Evolutionary conservation across 495 filamentous ascomycete species (phyloP), one percentile per base, ranked within the genome.

Genomic region (Annulohypoxylon nitens): DNA sequence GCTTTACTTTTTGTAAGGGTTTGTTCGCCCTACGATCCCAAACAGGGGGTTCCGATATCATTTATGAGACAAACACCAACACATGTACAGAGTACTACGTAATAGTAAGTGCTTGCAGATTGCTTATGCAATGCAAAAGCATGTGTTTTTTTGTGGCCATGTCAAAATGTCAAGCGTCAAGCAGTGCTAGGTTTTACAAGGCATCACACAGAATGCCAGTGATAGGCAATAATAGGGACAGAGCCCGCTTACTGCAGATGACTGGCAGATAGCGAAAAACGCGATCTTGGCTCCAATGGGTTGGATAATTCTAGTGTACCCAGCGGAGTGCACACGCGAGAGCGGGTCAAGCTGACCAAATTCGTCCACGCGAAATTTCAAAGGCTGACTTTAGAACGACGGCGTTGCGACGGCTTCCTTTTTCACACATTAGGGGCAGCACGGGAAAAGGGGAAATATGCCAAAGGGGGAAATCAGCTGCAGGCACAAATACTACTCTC

Each of bases 311-410:
- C 64, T 70, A 30, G 30, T 30, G 30, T 30, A 6, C 30, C 5
- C 30, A 75, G 72, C 64, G 64, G 37, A 67, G 57, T 54, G 45
- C 53, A 61, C 58, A 64, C 59, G 60, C 45, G 59, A 39, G 67
- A 74, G 54, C 63, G 67, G 71, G 67, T 63, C 62, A 23, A 59
- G 12, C 36, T 64, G 45, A 39, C 72, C 67, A 11, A 67, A 75
- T 75, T 67, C 37, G 67, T 70, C 59, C 20, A 64, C 51, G 50
- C 61, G 54, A 68, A 70, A 70, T 75, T 71, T 70, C 61, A 55
- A 63, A 51, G 43, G 57, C 55, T 55, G 55, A 75, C 37, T 71
- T 66, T 60, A 54, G 62, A 70, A 18, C 39, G 26, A 70, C 59
- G 67, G 67, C 59, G 71, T 36, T 57, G 41, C 57, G 61, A 64